phyloP scores from a whole-genome alignment of 2,329 filamentous ascomycete genomes.

The Fusarium sp. region DNA sequence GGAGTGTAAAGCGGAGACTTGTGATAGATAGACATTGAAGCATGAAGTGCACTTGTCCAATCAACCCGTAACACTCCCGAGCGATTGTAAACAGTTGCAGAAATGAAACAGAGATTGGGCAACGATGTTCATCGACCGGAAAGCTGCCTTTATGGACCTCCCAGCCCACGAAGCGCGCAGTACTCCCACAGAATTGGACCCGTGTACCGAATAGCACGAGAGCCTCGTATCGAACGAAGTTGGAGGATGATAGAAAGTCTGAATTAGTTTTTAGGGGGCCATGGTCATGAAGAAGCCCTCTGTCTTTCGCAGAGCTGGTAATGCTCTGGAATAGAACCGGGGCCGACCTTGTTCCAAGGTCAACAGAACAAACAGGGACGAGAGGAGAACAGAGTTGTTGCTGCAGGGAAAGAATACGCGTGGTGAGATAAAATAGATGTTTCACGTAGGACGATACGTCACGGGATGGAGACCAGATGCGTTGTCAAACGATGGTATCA shows the following conservation, averaged over 20 bases:
- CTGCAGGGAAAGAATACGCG: not conserved
- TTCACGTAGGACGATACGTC: slow-evolving; percentile 20
- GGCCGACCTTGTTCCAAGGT: not conserved
- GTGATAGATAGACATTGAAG: not conserved
- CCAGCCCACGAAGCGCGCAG: not conserved
- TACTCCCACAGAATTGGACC: not conserved
- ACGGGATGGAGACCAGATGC: slow-evolving; percentile 31
- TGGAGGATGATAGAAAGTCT: no score
- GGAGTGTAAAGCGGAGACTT: not conserved
- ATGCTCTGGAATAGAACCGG: not conserved
- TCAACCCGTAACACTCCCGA: not conserved
- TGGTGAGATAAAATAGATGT: not conserved
- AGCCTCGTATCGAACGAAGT: no score
- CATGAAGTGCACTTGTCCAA: not conserved
- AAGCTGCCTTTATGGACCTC: not conserved
- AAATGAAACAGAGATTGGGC: not conserved
- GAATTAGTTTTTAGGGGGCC: not conserved
- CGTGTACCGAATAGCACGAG: no score
- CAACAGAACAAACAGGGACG: not conserved
- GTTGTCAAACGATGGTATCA: slow-evolving; percentile 30
- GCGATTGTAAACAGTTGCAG: not conserved
- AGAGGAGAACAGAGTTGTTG: not conserved
- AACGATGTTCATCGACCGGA: not conserved
- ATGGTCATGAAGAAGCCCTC: not conserved
- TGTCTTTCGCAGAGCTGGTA: not conserved